A percentile compares a stretch with the other conserved stretches of the same genome.
phyloP scores from a whole-genome alignment of 1,284 basidiomycete species.

The Schizopora paradoxa region DNA sequence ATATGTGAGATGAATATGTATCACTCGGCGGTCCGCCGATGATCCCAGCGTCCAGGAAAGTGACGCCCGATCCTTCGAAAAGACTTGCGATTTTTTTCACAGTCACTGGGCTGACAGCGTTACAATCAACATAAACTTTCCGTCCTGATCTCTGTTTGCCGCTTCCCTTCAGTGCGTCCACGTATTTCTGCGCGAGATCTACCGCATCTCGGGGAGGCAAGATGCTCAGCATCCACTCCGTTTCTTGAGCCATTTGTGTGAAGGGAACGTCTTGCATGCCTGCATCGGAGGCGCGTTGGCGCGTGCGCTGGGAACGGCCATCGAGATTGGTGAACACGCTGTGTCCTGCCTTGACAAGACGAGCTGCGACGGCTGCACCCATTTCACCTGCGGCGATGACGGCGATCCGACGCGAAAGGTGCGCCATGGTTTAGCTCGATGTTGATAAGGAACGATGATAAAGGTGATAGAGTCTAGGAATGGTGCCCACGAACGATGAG shows the following conservation, averaged over 20 bases:
- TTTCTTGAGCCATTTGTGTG: constrained; percentile 37
- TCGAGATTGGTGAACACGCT: constrained; percentile 47
- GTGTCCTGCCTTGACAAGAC: constrained; percentile 37
- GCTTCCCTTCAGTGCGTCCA: constrained; percentile 24
- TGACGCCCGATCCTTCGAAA: constrained; percentile 36
- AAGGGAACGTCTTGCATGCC: constrained; percentile 47
- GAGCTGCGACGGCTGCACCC: constrained; percentile 41
- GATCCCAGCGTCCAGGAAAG: constrained; percentile 54
- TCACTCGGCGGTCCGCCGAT: constrained; percentile 49
- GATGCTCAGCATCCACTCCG: constrained; percentile 49
- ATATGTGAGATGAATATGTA: constrained; percentile 48
- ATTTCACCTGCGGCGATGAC: constrained; percentile 33
- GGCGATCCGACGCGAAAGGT: constrained; percentile 21
- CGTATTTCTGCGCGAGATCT: constrained; percentile 41
- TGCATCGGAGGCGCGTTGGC: constrained; percentile 42
- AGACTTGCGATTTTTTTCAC: constrained; percentile 42
- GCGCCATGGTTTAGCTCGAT: no score
- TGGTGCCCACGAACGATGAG: no score
- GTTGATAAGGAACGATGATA: no score
- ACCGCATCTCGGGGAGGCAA: constrained; percentile 51
- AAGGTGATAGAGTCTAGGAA: no score
- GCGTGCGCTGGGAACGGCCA: constrained; percentile 44
- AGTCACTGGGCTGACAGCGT: constrained; percentile 50
- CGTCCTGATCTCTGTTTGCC: constrained; percentile 12
- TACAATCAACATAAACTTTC: constrained; percentile 50